These are phyloP conservation scores for Eustoma russellianum DNA, from an alignment of 257 asterid species.

Conservation along the genomic window DNA sequence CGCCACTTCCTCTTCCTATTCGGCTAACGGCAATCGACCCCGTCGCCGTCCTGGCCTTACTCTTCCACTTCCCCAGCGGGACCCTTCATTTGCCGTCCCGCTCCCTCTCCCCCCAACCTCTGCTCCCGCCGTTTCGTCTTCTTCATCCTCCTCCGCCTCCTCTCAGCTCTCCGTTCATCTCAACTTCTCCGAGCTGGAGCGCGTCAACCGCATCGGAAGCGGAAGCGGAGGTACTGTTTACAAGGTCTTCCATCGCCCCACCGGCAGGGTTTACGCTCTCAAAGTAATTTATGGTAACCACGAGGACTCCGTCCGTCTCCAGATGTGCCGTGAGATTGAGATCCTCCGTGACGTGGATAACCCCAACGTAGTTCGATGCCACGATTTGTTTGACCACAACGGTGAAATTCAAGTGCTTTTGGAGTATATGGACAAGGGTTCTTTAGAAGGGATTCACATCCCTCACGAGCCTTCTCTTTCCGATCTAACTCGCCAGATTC, in stretches of 20 bases:
- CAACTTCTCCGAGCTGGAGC: conserved; percentile 61
- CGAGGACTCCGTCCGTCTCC: conserved; percentile 63
- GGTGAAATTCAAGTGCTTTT: conserved; percentile 77
- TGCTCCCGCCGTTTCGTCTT: conserved; percentile 12
- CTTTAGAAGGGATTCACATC: conserved; percentile 59
- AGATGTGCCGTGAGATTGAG: conserved; percentile 88
- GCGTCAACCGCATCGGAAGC: conserved; percentile 74
- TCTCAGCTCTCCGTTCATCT: conserved; percentile 21
- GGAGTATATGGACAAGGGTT: conserved; percentile 74
- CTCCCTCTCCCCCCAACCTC: conserved; percentile 35
- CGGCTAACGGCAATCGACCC: conserved; percentile 17
- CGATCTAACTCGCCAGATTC: conserved; percentile 63
- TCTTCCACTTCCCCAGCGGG: conserved; percentile 76
- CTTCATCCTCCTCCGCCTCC: conserved; percentile 18
- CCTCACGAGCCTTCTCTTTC: conserved; percentile 51
- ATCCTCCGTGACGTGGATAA: conserved; percentile 81
- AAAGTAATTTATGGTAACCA: conserved; percentile 81
- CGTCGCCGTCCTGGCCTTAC: conserved; percentile 48
- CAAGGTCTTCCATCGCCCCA: conserved; percentile 79
- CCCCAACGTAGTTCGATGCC: conserved; percentile 72
- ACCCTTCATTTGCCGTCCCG: conserved; percentile 58
- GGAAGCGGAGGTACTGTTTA: conserved; percentile 91
- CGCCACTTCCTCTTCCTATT: conserved; percentile 14
- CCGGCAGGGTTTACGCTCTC: conserved; percentile 52
- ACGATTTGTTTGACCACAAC: conserved; percentile 62